phyloP scores from a whole-genome alignment of 2,329 filamentous ascomycete genomes.

The Scopulariopsis brevicaulis region DNA sequence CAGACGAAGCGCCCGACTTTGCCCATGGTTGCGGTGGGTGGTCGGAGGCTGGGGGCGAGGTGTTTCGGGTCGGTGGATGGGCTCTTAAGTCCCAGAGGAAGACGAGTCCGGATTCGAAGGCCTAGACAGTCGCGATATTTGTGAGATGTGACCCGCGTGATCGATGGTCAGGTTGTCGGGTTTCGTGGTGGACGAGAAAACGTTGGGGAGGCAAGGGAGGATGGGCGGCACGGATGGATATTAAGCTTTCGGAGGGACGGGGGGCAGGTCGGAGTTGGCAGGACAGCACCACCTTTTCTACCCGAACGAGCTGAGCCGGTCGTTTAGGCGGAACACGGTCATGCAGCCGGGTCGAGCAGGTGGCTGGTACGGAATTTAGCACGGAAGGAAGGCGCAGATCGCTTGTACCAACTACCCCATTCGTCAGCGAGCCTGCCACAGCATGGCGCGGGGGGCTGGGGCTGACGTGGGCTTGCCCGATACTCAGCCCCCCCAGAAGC shows the following conservation, averaged over 20 bases:
- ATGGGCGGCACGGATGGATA: background rate
- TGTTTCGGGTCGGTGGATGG: background rate
- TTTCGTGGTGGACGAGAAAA: background rate
- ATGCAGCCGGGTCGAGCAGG: background rate
- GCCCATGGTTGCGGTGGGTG: background rate
- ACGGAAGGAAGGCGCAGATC: background rate
- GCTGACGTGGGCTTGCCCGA: background rate
- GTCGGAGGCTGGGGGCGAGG: background rate
- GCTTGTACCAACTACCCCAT: background rate
- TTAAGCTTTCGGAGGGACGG: background rate
- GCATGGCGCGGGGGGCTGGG: background rate
- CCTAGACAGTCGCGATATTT: background rate
- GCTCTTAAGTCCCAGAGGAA: background rate
- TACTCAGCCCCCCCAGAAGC: background rate
- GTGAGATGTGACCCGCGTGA: background rate
- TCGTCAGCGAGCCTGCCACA: background rate
- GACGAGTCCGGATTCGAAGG: background rate
- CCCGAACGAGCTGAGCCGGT: background rate
- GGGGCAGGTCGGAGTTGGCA: background rate
- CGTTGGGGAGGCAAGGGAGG: background rate
- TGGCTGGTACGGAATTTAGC: background rate
- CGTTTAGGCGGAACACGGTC: background rate
- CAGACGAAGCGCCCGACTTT: conserved; percentile 66
- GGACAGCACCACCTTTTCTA: background rate
- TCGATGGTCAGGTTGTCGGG: background rate